Evolutionary conservation across 2,329 filamentous ascomycete genomes (phyloP), one percentile per base, ranked within the genome.

Genomic region (Colletotrichum lindemuthianum): DNA sequence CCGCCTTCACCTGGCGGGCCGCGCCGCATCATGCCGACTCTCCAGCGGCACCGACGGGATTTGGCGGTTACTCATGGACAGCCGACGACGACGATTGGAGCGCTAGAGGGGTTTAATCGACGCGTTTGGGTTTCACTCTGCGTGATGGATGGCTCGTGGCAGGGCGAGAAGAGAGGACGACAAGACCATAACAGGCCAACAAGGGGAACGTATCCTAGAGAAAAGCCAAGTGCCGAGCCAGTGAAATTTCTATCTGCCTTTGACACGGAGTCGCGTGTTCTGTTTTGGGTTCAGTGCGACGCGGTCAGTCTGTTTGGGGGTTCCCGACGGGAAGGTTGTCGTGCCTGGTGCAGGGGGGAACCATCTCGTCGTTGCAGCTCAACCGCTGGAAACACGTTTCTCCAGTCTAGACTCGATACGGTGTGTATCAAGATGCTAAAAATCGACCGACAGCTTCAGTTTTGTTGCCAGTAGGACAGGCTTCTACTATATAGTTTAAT

Each of bases 181-280:
- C 40, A 54, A 44, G 51, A 36, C n/a, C 4, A 11, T 8, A 32
- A n/a, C 48, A 44, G n/a, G 48, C 12, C 13, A n/a, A 45, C n/a
- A 11, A 24, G 15, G 43, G n/a, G 37, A 11, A 24, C 3, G 13
- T 5, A 59, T 40, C 12, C 41, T 36, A 10, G 57, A 10, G 12
- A 10, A 34, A 34, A 9, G 48, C 40, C 34, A 57, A 58, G 45
- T 47, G 59, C 40, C 59, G 59, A 57, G 52, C 53, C 12, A n/a
- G 3, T 45, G 15, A 15, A 40, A 34, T 16, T 4, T 32, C 10
- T 10, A 12, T 16, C 6, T 48, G 24, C 24, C 4, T 24, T 24
- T 24, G 24, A 24, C 24, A 24, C 24, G 4, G 24, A 24, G 24
- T 24, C 24, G 13, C 36, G 6, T 15, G 13, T 33, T 34, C 13